Base-by-base conservation (phyloP, 2,329 filamentous ascomycete genomes). In the Trichophyton mentagrophytes region DNA sequence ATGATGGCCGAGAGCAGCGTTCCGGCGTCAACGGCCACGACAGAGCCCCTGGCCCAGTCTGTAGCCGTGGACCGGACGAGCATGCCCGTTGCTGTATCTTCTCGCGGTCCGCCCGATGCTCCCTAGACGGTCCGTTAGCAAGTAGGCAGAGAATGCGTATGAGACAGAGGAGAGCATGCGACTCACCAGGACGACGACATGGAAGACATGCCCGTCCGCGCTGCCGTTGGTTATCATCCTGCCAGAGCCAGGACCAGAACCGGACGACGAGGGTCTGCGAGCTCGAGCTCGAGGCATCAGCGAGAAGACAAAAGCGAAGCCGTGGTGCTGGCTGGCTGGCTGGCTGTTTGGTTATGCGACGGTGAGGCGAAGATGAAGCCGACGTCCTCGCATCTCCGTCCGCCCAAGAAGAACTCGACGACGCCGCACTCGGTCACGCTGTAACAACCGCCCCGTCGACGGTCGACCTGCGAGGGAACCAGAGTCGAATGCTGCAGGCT, bases 1-100 rank as follows among this genome's bases (percentile, higher is more conserved):
- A 84, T 84, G 61, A 99, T 96, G 60, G 89, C 85, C 30, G 89
- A 85, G 46, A 99, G 82, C 71, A 96, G 88, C 36, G 91, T 89
- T 56, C 93, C 93, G 8, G 90, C 91, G 77, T 99, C 93, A 59
- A 99, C 87, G n/a, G 92, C 90, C 30, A 97, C 79, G 46, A 96
- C 74, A 0, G 90, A 96, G 51, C 88, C 86, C 67, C 85, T 87
- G 57, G 81, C 78, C 93, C 93, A 99, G 64, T 85, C 82, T 59
- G 87, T 83, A 33, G 85, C 82, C 8, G 87, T 80, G 3, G 92
- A 92, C 55, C 92, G 87, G 55, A 97, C 89, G 20, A 99, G 82
- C 61, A 97, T 85, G 2, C 90, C 89, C 0, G 92, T 96, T 25
- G 89, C 87, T 71, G 91, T 93, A 72, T 90, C 86, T 79, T 99